phyloP scores from a whole-genome alignment of 495 filamentous ascomycete species.

The Trichoderma orchidacearum region DNA sequence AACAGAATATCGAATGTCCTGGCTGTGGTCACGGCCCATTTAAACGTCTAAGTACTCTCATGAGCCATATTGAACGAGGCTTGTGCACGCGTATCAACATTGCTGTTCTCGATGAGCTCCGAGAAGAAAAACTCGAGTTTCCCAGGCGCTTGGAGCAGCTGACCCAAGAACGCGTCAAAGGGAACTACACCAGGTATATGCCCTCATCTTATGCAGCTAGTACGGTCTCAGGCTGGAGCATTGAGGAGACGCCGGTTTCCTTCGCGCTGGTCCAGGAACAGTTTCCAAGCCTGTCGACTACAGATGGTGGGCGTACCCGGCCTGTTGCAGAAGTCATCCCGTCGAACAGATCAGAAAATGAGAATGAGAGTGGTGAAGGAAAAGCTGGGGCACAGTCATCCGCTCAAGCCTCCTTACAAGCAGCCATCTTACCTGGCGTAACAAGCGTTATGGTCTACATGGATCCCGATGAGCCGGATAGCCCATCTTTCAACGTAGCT shows the following conservation, averaged over 20 bases:
- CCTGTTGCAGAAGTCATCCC: neutral
- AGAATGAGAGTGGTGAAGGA: neutral
- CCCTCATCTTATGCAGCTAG: neutral
- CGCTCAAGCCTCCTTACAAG: neutral
- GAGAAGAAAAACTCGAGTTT: neutral
- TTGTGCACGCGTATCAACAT: neutral
- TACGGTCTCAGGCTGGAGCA: neutral
- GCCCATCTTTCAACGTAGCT: neutral
- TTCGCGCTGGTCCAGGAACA: neutral
- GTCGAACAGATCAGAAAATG: neutral
- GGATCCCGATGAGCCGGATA: neutral
- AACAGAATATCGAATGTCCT: slow-evolving; percentile 2
- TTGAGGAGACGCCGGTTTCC: neutral
- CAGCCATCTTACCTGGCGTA: neutral
- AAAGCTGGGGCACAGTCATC: neutral
- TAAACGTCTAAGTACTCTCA: neutral
- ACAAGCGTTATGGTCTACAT: neutral
- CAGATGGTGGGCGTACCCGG: neutral
- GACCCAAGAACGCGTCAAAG: neutral
- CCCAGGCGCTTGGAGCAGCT: neutral
- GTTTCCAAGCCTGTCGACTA: neutral
- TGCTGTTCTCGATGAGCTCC: neutral
- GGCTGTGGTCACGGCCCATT: slow-evolving; percentile 1
- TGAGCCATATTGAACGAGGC: neutral
- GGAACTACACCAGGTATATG: neutral